phyloP scores from a whole-genome alignment of 73 alveolate genomes.

The Uronychia setigera region DNA sequence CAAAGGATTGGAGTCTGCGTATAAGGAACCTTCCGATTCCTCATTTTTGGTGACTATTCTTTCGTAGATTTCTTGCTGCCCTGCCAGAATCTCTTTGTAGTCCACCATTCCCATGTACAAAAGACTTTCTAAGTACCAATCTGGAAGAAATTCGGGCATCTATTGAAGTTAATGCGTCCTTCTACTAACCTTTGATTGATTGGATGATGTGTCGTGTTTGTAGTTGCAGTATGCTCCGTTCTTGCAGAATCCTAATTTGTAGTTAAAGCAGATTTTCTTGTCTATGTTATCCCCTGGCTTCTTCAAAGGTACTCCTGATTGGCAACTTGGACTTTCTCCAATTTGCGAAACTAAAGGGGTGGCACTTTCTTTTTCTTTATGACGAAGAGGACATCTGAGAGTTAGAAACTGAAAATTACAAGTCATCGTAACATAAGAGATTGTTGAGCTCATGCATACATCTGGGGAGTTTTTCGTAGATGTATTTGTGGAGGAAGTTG shows the following conservation, averaged over 20 bases:
- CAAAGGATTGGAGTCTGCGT: too few relatives aligned
- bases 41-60: too few relatives aligned
- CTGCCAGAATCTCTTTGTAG: too few relatives aligned
- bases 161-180: not conserved
- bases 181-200: not conserved
- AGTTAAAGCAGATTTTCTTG: not conserved
- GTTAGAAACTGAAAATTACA: not conserved
- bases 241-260: not conserved
- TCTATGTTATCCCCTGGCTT: not conserved
- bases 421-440: not conserved
- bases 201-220: not conserved
- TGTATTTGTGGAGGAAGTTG: not conserved
- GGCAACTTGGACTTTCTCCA: not conserved
- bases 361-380: not conserved
- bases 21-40: too few relatives aligned
- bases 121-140: not conserved
- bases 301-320: not conserved
- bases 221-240: not conserved
- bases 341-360: not conserved
- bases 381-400: not conserved
- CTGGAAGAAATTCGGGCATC: conserved; percentile 1
- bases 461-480: not conserved
- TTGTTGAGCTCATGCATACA: not conserved
- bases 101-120: not conserved
- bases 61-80: too few relatives aligned